These are phyloP conservation scores for Xylariaceae sp. DNA, from an alignment of 2,329 filamentous ascomycete species.

Conservation along the genomic window DNA sequence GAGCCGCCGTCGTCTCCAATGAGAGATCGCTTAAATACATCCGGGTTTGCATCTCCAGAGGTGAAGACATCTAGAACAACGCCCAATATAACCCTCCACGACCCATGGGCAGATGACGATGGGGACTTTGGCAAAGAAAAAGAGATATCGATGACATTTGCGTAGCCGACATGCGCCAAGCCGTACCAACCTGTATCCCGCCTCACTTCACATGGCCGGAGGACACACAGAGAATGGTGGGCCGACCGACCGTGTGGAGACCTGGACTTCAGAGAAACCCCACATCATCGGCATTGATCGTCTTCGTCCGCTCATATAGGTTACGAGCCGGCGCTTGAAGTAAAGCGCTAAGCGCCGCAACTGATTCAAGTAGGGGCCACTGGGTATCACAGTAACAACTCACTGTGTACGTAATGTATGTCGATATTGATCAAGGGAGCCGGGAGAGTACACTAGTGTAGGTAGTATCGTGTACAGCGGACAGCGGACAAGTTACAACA, in stretches of 20 bases:
- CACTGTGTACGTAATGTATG: slow-evolving; percentile 9
- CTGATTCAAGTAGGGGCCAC: background rate
- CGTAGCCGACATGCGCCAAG: slow-evolving; percentile 35
- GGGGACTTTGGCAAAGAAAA: slow-evolving; percentile 63
- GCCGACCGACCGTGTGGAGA: background rate
- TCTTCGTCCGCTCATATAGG: slow-evolving; percentile 1
- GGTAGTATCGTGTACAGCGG: background rate
- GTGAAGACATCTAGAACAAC: slow-evolving; percentile 43
- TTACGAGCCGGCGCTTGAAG: slow-evolving; percentile 3
- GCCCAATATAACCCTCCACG: slow-evolving; percentile 44
- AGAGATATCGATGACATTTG: slow-evolving; percentile 79
- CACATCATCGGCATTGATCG: background rate
- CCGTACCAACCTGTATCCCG: background rate
- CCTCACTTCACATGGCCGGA: background rate
- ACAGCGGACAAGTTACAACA: background rate
- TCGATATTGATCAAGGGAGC: background rate
- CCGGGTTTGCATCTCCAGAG: slow-evolving; percentile 35
- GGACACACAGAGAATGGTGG: background rate
- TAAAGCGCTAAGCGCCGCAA: background rate
- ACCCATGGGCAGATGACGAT: slow-evolving; percentile 70
- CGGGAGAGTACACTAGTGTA: background rate
- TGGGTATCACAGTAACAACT: background rate
- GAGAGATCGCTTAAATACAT: slow-evolving; percentile 25
- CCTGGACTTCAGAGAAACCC: background rate
- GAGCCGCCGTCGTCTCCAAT: slow-evolving; percentile 30